Evolutionary conservation across 345 rosid species (phyloP), one percentile per base, ranked within the genome.

Genomic region (Balakata baccata): DNA sequence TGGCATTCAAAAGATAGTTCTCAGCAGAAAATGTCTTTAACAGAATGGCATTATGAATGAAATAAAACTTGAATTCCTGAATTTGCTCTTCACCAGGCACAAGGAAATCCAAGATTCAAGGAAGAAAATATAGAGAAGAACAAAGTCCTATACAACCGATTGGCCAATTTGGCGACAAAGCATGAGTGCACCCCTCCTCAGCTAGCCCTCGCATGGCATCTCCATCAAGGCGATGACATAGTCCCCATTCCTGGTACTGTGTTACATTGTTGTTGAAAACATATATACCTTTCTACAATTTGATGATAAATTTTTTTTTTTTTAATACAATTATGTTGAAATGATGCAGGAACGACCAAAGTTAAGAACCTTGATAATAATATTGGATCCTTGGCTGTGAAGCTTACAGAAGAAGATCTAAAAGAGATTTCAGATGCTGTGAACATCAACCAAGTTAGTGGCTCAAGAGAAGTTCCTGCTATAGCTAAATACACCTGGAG

Each of bases 111-210:
- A 29, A 85, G 87, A 66, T 88, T 83, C 43, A 61, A 50, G 0
- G 85, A 83, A 8, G 84, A 82, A 64, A 83, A 81, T 25, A 38
- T 84, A 18, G 86, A 82, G 82, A 85, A 82, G 81, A 88, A 88
- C 82, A 86, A 85, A 68, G 11, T 72, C 62, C 16, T 83, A 57
- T 84, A 82, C 34, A 1, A 45, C 6, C 81, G 80, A 20, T 45
- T 85, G 3, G 78, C 74, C 3, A 71, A 79, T 22, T 77, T 85
- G 18, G 84, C 88, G 8, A n/a, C 72, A 58, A 86, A 82, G 75
- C 71, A 77, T 63, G 56, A 54, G n/a, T 82, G 90, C 78, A 84
- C 66, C 3, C 61, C 74, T 51, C 81, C 90, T 66, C 86, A 88
- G 43, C 68, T 88, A 12, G 87, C 92, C 70, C 76, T 88, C 38